Percentiles rank a stretch among this genome's conserved stretches.
phyloP scores from a whole-genome alignment of 495 filamentous ascomycete genomes.

The Sordaria brevicollis region DNA sequence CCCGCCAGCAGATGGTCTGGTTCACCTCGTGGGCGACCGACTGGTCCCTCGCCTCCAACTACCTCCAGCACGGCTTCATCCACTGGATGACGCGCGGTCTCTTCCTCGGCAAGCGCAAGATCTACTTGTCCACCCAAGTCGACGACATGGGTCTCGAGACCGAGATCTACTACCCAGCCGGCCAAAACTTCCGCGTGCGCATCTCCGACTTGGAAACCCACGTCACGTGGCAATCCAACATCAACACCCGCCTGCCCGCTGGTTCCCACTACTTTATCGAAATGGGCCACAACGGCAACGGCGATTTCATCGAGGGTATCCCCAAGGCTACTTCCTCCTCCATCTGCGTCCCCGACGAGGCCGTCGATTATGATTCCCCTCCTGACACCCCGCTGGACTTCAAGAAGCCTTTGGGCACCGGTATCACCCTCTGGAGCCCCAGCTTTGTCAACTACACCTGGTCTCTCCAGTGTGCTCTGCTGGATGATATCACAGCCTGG shows the following conservation, averaged over 20 bases:
- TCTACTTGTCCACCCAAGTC: slow-evolving; percentile 51
- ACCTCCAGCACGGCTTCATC: slow-evolving; percentile 54
- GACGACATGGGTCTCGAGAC: slow-evolving; percentile 54
- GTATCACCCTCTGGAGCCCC: slow-evolving; percentile 43
- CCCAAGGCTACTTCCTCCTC: slow-evolving; percentile 4
- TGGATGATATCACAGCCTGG: slow-evolving; percentile 43
- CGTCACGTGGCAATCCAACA: slow-evolving; percentile 34
- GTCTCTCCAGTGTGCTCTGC: slow-evolving; percentile 33
- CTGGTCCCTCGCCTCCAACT: slow-evolving; percentile 47
- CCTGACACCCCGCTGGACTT: slow-evolving; percentile 45
- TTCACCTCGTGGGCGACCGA: slow-evolving; percentile 45
- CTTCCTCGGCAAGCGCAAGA: slow-evolving; percentile 44
- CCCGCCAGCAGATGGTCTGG: slow-evolving; percentile 53
- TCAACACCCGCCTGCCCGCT: slow-evolving; percentile 43
- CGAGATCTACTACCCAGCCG: slow-evolving; percentile 38
- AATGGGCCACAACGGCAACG: slow-evolving; percentile 52
- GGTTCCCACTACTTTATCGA: slow-evolving; percentile 48
- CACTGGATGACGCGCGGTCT: slow-evolving; percentile 50
- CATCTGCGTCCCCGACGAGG: slow-evolving; percentile 9
- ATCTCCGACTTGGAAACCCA: slow-evolving; percentile 40
- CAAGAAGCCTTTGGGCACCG: slow-evolving; percentile 46
- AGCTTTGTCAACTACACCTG: slow-evolving; percentile 38
- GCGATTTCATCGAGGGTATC: slow-evolving; percentile 41
- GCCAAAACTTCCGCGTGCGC: slow-evolving; percentile 38
- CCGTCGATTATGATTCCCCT: slow-evolving; percentile 23